Base-by-base conservation (phyloP, 305 asterid species). In the Rubia occidens region DNA sequence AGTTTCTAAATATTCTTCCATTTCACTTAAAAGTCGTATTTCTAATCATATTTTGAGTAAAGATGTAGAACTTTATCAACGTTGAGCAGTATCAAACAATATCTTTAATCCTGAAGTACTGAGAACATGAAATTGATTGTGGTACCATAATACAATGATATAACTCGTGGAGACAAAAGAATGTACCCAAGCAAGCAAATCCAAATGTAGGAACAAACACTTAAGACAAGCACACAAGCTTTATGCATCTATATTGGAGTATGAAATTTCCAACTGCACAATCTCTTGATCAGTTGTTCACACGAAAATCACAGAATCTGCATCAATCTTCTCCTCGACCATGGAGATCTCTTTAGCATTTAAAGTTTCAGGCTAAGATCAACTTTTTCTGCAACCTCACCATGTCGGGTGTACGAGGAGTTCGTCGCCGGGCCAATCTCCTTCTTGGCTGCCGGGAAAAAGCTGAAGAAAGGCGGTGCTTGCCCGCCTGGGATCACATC, bases 291-390 rank as follows among this genome's bases (percentile, higher is more conserved):
- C 17, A 45, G 17, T 21, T 21, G 61, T 15, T 17, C 21, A 53
- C 24, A 9, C 21, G 11, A 68, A 54, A 67, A 37, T 66, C 18
- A 17, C 37, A 15, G 6, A 26, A 62, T 61, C 66, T 62, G 49
- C 45, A 35, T 20, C 20, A 49, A 49, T 35, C 39, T 35, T 35
- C 39, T 35, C 39, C 39, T 35, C 39, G 18, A 60, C 62, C 44
- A 11, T 49, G 64, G 53, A 69, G 53, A 29, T 6, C 39, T 18
- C 43, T 5, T 18, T 9, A 53, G 35, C 24, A 69, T 82, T 73
- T 82, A 91, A 51, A 91, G 85, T 88, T 85, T 91, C 67, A 91
- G 82, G 80, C 81, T 83, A 59, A 89, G 97, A 85, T 91, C 97
- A 68, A 89, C 73, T 3, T 64, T 70, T 73, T 84, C 89, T 44